These are phyloP conservation scores for Mangifera indica DNA, from an alignment of 345 rosid species.

Conservation along the genomic window DNA sequence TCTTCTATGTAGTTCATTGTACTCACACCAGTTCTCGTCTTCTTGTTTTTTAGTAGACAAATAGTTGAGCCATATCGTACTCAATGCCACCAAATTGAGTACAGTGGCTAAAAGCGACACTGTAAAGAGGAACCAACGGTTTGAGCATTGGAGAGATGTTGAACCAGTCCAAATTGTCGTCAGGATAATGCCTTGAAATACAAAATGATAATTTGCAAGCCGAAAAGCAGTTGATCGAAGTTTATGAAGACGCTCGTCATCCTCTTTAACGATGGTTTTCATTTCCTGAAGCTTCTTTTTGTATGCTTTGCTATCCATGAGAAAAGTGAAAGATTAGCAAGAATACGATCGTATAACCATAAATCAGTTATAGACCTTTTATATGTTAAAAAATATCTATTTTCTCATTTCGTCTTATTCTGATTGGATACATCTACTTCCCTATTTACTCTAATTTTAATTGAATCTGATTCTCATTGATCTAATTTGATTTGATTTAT, in stretches of 20 bases:
- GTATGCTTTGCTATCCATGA: not conserved
- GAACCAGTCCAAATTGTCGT: not conserved
- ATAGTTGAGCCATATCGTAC: not conserved
- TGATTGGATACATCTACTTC: no score
- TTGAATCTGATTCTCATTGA: no score
- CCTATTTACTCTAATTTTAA: no score
- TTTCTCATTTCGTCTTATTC: no score
- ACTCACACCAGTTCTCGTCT: not conserved
- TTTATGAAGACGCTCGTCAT: not conserved
- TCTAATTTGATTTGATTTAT: no score
- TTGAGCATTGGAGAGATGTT: conserved; percentile 1
- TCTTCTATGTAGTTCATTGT: not conserved
- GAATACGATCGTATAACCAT: no score
- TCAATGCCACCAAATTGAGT: not conserved
- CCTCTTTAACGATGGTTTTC: no score
- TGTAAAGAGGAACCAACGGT: conserved; percentile 5
- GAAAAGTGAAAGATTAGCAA: no score
- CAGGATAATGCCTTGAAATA: not conserved
- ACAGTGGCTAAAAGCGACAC: not conserved
- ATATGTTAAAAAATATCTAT: no score
- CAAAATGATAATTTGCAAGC: no score
- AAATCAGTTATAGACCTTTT: no score
- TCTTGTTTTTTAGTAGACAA: not conserved
- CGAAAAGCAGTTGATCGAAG: not conserved
- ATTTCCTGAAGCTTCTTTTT: conserved; percentile 1